Base-by-base conservation (phyloP, 768 basidiomycete species). In the Punctularia strigosozonata region DNA sequence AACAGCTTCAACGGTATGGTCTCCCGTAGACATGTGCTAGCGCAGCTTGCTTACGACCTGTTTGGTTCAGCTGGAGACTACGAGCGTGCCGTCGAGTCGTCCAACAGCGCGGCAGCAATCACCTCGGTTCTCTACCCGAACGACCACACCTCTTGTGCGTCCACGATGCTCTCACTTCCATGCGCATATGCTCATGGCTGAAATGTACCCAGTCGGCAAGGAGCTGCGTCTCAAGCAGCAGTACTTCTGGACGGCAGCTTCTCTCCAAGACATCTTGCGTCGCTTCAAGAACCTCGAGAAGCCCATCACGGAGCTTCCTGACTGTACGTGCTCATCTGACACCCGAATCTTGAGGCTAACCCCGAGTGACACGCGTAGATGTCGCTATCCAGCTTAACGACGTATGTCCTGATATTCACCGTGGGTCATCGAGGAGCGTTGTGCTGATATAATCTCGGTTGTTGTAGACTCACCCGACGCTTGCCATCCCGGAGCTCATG, bases 321-420 rank as follows among this genome's bases (percentile, higher is more conserved):
- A 95, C 42, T 84, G 80, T 86, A 49, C 40, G 76, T 58, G 15
- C 37, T 14, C 15, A n/a, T n/a, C n/a, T n/a, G n/a, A n/a, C n/a
- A n/a, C n/a, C n/a, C n/a, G n/a, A n/a, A n/a, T n/a, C n/a, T n/a
- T n/a, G n/a, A n/a, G n/a, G n/a, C n/a, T n/a, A n/a, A n/a, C n/a
- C n/a, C n/a, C n/a, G n/a, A n/a, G n/a, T n/a, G n/a, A n/a, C n/a
- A n/a, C n/a, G n/a, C n/a, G 2, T 42, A 88, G 85, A 73, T 58
- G 82, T 85, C 48, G 85, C 88, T 6, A 91, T 95, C 42, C 94
- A 99, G 57, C 74, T 94, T n/a, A 95, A 94, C 52, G 90, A 91
- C 46, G 85, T 86, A 49, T 36, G 73, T 48, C 26, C 18, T 39
- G 23, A 25, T 45, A 6, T 25, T 18, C 15, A n/a, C 6, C 36